Base-by-base conservation (phyloP, 2,329 filamentous ascomycete species). In the Exophiala viscosa region DNA sequence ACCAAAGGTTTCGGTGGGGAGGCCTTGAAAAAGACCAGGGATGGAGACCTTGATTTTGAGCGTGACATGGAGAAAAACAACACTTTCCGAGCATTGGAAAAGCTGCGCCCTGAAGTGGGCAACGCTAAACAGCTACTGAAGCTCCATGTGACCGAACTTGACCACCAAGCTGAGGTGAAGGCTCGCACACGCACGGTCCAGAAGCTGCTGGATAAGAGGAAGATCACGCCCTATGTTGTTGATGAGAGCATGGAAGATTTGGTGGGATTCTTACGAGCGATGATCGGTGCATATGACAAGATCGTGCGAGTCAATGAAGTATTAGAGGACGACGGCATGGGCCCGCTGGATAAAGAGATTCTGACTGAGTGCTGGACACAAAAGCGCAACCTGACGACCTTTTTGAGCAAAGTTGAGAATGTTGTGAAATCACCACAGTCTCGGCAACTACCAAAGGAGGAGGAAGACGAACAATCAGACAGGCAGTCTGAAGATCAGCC, bases 221-320 rank as follows among this genome's bases (percentile, higher is more conserved):
- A 40, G 34, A 55, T 54, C 13, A 54, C 53, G 8, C 45, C 50
- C 6, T 50, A 50, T 15, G 50, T 43, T 9, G 46, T 52, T 1
- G 48, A 33, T 20, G 59, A 58, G 43, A 57, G 55, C 43, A 48
- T 55, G 13, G 40, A 40, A 11, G 58, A 61, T 18, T 48, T 66
- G 15, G 40, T 65, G 14, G 46, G 47, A 13, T 60, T 71, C 8
- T 48, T 64, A 20, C 55, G 59, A 13, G 55, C 60, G 18, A 66
- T 71, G 59, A 64, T 71, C 36, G 42, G 59, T 39, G 68, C 66
- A 10, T 67, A 64, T 45, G 65, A 69, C 52, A 53, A 65, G 14
- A 56, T 71, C 10, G 36, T 62, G 10, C 43, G 50, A 14, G 48
- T 63, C 34, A 60, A 61, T 32, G 54, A 60, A 23, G 35, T 48